phyloP scores from a whole-genome alignment of 1,284 basidiomycete genomes.

The Ustilago cynodontis region DNA sequence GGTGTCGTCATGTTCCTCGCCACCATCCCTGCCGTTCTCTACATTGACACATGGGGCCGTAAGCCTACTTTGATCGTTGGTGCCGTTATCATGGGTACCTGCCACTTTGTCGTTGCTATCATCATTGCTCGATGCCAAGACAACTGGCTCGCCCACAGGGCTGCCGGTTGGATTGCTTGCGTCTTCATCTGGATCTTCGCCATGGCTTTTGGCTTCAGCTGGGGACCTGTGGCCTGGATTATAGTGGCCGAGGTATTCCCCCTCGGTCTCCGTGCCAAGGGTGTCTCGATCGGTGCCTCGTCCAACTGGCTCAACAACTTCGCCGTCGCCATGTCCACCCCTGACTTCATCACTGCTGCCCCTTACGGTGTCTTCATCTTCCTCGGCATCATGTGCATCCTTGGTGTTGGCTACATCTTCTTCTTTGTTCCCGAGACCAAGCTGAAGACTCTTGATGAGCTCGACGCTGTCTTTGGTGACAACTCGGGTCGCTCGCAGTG shows the following conservation, averaged over 20 bases:
- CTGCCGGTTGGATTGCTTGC: conserved; percentile 73
- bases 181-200: conserved; percentile 83
- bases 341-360: conserved; percentile 44
- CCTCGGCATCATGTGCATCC: conserved; percentile 77
- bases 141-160: conserved; percentile 75
- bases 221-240: conserved; percentile 86
- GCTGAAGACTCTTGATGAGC: conserved; percentile 80
- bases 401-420: conserved; percentile 74
- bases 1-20: conserved; percentile 83
- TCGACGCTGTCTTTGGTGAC: conserved; percentile 69
- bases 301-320: conserved; percentile 87
- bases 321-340: conserved; percentile 70
- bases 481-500: conserved; percentile 49
- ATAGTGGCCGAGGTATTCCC: conserved; percentile 86
- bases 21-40: conserved; percentile 79
- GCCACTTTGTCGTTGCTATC: conserved; percentile 80
- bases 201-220: conserved; percentile 80
- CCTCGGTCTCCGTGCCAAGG: conserved; percentile 84
- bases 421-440: conserved; percentile 81
- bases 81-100: conserved; percentile 78
- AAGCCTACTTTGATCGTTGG: conserved; percentile 72
- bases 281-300: conserved; percentile 84
- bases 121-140: conserved; percentile 73
- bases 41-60: conserved; percentile 79
- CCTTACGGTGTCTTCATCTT: conserved; percentile 76